Evolutionary conservation across 2,329 filamentous ascomycete genomes (phyloP).

Genomic region (Fusarium cicatricum): DNA sequence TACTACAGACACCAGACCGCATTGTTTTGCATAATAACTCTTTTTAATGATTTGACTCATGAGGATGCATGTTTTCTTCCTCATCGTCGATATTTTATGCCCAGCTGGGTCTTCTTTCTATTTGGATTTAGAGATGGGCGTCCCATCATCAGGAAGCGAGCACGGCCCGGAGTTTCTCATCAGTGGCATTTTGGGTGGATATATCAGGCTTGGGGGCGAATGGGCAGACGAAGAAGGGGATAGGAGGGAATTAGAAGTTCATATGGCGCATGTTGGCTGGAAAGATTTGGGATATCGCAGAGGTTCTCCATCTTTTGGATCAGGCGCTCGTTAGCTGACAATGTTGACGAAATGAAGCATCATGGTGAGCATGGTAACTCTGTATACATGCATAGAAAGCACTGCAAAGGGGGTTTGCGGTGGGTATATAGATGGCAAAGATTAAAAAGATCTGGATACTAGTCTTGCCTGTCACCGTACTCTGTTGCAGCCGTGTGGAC

Average conservation of each 20-base stretch:
- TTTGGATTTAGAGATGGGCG: constrained; percentile 13
- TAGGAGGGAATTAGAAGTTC: neutral
- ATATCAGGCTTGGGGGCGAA: constrained; percentile 6
- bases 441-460: neutral
- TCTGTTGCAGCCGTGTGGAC: too few relatives aligned
- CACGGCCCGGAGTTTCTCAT: constrained; percentile 36
- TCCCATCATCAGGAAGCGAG: constrained; percentile 29
- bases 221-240: neutral
- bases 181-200: constrained; percentile 20
- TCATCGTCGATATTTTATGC: constrained; percentile 1
- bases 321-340: neutral
- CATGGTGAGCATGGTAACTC: neutral
- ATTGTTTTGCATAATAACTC: constrained; percentile 8
- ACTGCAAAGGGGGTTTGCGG: neutral
- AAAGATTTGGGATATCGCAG: neutral
- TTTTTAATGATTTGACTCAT: constrained; percentile 23
- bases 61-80: constrained; percentile 2
- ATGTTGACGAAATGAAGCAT: neutral
- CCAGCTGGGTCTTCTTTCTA: constrained; percentile 4
- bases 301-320: neutral
- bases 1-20: constrained; percentile 7
- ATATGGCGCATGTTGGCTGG: neutral
- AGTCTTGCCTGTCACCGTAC: neutral
- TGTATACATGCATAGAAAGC: neutral
- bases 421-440: neutral